A percentile compares a stretch with the other conserved stretches of the same genome.
Evolutionary conservation across 371 early-diverging fungal genomes (phyloP).

Genomic region (Massospora cicadina): DNA sequence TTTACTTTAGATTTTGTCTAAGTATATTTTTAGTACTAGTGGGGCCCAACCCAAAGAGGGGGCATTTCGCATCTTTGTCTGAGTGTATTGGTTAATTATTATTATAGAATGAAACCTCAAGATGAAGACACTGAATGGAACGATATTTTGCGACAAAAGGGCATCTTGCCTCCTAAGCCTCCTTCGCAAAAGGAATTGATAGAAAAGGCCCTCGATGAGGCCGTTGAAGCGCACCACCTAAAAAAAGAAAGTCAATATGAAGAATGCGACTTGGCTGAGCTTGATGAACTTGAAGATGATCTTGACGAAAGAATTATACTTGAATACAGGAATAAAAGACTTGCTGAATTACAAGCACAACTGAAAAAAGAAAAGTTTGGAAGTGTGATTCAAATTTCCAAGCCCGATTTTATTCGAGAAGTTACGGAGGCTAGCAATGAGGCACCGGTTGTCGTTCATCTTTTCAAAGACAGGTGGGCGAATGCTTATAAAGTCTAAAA

Average conservation of each 20-base stretch:
- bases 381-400: slow-evolving; percentile 62
- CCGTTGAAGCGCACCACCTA: slow-evolving; percentile 49
- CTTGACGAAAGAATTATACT: slow-evolving; percentile 64
- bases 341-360: slow-evolving; percentile 54
- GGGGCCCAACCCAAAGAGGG: no score
- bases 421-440: slow-evolving; percentile 79
- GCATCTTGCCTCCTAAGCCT: slow-evolving; percentile 70
- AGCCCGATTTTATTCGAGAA: slow-evolving; percentile 75
- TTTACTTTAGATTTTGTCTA: no score
- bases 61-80: no score
- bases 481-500: neutral
- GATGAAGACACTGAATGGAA: slow-evolving; percentile 76
- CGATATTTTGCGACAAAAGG: slow-evolving; percentile 78
- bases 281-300: slow-evolving; percentile 77
- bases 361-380: slow-evolving; percentile 55
- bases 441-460: slow-evolving; percentile 51
- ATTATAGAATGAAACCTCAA: neutral
- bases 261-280: slow-evolving; percentile 59
- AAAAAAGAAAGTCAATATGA: slow-evolving; percentile 30
- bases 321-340: slow-evolving; percentile 57
- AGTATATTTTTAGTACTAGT: no score
- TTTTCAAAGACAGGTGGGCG: slow-evolving; percentile 49
- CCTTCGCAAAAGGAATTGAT: slow-evolving; percentile 52
- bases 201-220: slow-evolving; percentile 43
- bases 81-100: no score